Evolutionary conservation across 2,329 filamentous ascomycete species (phyloP), one percentile per base, ranked within the genome.

Genomic region (Curvularia verruculosa): DNA sequence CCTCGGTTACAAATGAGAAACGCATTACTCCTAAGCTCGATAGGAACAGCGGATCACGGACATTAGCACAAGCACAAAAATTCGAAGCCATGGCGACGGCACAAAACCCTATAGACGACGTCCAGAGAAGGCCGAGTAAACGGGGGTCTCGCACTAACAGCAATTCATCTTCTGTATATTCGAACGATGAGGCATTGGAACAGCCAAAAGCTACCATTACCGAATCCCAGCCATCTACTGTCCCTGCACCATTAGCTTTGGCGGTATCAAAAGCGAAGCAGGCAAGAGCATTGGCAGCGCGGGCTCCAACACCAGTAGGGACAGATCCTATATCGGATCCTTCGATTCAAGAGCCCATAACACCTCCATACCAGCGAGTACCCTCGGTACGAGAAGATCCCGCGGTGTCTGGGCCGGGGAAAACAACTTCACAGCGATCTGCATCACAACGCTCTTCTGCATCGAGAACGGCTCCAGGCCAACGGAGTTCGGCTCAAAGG

Each of bases 51-150:
- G 67, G 68, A 18, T 63, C 66, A 3, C 61, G 63, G 59, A 56
- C 70, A 2, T 52, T 74, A 26, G 63, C 68, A 7, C 68, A 74
- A 54, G 71, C 71, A 3, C 69, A 72, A 26, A 68, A 61, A 55
- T 74, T 74, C 40, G 71, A 74, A 47, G 60, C 67, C 8, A 56
- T 71, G 64, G 63, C 63, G 37, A 59, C 60, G 46, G 63, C 58
- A 18, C 56, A 58, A 5, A 61, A 58, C 3, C 1, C 45, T 18
- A 12, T 5, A 48, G 49, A 54, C 2, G 55, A 54, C n/a, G 5
- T 31, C 1, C 24, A 8, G 3, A 24, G 12, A 8, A 59, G 28
- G 31, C 50, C 31, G 3, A 43, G 5, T 7, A 54, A 49, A 37
- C 52, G 58, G 6, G 21, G 19, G 13, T 65, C 68, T 3, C 52